Conservation (phyloP, 2,329 filamentous ascomycete genomes). For the Nemania sp. region DNA sequence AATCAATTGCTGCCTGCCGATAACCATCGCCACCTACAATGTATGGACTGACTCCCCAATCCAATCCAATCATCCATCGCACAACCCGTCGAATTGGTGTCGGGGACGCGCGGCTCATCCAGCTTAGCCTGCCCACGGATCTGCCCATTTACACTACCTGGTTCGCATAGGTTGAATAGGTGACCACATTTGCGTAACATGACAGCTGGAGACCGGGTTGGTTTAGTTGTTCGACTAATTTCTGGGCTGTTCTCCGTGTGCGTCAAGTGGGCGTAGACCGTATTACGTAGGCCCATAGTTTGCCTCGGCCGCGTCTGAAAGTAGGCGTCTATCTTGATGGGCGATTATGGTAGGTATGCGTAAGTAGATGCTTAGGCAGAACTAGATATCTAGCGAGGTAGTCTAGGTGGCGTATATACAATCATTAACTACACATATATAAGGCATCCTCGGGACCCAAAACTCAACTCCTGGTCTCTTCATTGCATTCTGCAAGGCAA, state of each 20-base stretch:
- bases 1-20: neutral
- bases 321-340: too few relatives aligned
- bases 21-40: neutral
- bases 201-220: neutral
- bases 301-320: constrained; percentile 23
- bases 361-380: too few relatives aligned
- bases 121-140: neutral
- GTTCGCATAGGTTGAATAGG: too few relatives aligned
- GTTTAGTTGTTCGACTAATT: constrained; percentile 9
- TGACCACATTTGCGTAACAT: neutral
- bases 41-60: neutral
- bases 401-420: neutral
- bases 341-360: too few relatives aligned
- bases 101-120: constrained; percentile 20
- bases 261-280: neutral
- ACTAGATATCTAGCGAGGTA: too few relatives aligned
- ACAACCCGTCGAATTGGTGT: neutral
- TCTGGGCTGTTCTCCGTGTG: constrained; percentile 10
- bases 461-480: neutral
- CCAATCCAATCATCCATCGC: neutral
- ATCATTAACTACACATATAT: constrained; percentile 10
- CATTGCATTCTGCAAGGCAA: neutral
- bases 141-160: too few relatives aligned
- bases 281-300: constrained; percentile 20
- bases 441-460: neutral